Base-by-base conservation (phyloP, 2,329 filamentous ascomycete genomes). In the Colletotrichum graminicola region DNA sequence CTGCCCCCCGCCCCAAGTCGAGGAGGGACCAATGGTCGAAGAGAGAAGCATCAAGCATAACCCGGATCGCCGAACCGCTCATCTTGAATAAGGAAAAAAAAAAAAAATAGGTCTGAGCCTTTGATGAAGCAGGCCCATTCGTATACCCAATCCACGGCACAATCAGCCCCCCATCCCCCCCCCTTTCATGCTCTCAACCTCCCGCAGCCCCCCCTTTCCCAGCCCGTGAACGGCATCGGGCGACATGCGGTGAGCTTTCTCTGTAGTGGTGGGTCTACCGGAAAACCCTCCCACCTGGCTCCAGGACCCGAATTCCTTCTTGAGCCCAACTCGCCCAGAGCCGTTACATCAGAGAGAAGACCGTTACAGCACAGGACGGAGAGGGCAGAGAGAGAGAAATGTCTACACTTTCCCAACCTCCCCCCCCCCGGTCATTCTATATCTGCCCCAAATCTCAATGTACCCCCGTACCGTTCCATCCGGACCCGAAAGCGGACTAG, bases 391-490 rank as follows among this genome's bases (percentile, higher is more conserved):
- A 23, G 49, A 16, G 49, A 4, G 10, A 10, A 2, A 5, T 6
- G 11, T 2, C n/a, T 18, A 29, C 39, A 49, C 14, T 41, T 34
- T 11, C 12, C 39, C 2, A 21, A 39, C 39, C 34, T 29, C 32
- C 45, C 18, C 49, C 16, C 23, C 51, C 51, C 26, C 29, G 7
- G 26, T 54, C 29, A 11, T 54, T 29, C 49, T 23, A 49, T 26
- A 23, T 49, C 47, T 26, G 41, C 16, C 16, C 23, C 14, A 51
- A 55, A 36, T 55, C 52, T 55, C 52, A 55, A 59, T 21, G 56
- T 59, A 59, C 26, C 56, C 12, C 23, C 56, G 56, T 59, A 59
- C 56, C 56, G 5, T 29, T 21, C 18, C 52, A 51, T 18, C 6
- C 49, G 3, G 1, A 1, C 1, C 49, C 49, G 23, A 10, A 51